Percentiles rank a stretch among this genome's conserved stretches.
These are phyloP conservation scores for Pelagophyceae sp. DNA, from an alignment of 352 stramenopile genomes.

Conservation along the genomic window DNA sequence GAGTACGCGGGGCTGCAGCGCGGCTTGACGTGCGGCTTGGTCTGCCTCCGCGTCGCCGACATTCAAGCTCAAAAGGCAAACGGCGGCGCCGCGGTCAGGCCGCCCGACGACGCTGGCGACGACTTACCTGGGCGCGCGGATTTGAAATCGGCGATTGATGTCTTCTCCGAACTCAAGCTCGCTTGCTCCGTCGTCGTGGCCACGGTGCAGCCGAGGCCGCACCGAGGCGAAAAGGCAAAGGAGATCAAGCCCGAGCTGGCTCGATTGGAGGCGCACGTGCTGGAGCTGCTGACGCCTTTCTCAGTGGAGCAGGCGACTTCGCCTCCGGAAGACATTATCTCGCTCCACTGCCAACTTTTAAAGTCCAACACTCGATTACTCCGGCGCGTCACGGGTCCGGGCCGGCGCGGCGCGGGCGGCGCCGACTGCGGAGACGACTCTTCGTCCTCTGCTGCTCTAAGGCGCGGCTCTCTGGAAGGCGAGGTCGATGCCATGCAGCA, in stretches of 20 bases:
- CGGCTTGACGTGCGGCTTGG: not conserved
- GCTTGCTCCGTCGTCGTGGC: not conserved
- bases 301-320: not conserved
- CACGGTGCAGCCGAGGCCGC: not conserved
- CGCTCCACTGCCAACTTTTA: not conserved
- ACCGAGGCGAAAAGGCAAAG: not conserved
- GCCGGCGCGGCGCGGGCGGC: not conserved
- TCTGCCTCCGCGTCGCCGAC: not conserved
- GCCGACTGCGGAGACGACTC: not conserved
- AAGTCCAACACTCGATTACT: too few relatives aligned
- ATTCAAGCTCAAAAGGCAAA: not conserved
- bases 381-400: too few relatives aligned
- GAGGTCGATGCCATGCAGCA: too few relatives aligned
- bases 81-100: not conserved
- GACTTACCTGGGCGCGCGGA: not conserved
- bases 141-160: not conserved
- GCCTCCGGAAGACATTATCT: not conserved
- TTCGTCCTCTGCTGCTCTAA: not conserved
- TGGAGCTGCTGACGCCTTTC: not conserved
- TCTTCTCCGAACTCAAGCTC: slow-evolving; percentile 3
- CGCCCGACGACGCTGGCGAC: too few relatives aligned
- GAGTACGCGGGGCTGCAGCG: slow-evolving; percentile 4
- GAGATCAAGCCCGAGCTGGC: not conserved
- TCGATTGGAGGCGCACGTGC: not conserved
- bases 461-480: not conserved